Evolutionary conservation across 495 filamentous ascomycete species (phyloP), one percentile per base, ranked within the genome.

Genomic region (Articulospora tetracladia): DNA sequence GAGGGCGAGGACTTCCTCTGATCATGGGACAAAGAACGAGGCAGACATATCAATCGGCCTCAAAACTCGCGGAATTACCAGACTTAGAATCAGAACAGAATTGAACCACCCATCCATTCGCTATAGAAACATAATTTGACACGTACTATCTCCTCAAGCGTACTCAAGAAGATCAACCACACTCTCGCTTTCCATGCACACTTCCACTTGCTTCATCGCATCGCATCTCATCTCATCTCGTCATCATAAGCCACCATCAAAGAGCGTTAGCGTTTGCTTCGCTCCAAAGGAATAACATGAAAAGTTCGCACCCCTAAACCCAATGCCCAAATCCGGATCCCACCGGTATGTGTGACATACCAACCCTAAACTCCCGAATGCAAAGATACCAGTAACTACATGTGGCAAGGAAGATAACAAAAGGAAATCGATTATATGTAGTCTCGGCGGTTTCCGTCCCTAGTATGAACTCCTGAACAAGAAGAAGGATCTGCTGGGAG

Each of bases 41-140:
- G n/a, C n/a, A n/a, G n/a, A n/a, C n/a, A n/a, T n/a, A n/a, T n/a
- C n/a, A n/a, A n/a, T n/a, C n/a, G n/a, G n/a, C n/a, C n/a, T n/a
- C n/a, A n/a, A n/a, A n/a, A n/a, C n/a, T n/a, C n/a, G n/a, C n/a
- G n/a, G n/a, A n/a, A n/a, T n/a, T n/a, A n/a, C n/a, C n/a, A n/a
- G n/a, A n/a, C n/a, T n/a, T n/a, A n/a, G n/a, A 44, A 44, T 17
- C 39, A 44, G 3, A 44, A 44, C 39, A 44, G 17, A 44, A 44
- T 19, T 44, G 17, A 44, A 44, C 15, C 39, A 3, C 39, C 15
- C 3, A 44, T 44, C 17, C 39, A 63, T 63, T 63, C 50, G 25
- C 32, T 62, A 62, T 50, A 53, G 53, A 50, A 63, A 63, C 54
- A 63, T 63, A 63, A 52, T 63, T 36, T 58, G 36, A 63, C 60